These are phyloP conservation scores for Lipomyces sp. DNA, from an alignment of 805 yeast species.

Conservation along the genomic window DNA sequence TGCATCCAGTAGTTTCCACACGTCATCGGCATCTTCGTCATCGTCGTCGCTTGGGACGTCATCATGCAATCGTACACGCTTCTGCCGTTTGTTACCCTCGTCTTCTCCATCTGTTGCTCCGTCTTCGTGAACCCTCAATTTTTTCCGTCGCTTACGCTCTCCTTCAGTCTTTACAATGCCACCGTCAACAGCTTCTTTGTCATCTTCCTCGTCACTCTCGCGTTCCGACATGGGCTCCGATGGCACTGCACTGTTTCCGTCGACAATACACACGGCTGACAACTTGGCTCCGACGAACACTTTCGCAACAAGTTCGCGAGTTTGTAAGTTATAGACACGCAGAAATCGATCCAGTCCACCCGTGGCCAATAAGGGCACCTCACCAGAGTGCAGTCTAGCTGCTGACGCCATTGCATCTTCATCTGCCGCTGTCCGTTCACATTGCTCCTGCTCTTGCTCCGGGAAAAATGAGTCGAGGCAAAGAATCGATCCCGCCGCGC, in stretches of 20 bases:
- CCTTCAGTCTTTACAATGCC: constrained; percentile 6
- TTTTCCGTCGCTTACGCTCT: constrained; percentile 1
- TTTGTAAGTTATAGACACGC: constrained; percentile 68
- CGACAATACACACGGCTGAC: constrained; percentile 56
- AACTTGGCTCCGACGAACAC: constrained; percentile 78
- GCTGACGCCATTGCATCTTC: not conserved
- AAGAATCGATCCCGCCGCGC: constrained; percentile 67
- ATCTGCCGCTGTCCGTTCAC: not conserved
- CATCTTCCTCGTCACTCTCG: constrained; percentile 12
- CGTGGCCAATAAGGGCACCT: constrained; percentile 55
- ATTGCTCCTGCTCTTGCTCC: not conserved
- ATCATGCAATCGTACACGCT: constrained; percentile 20
- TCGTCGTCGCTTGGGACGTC: constrained; percentile 22
- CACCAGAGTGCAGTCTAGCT: constrained; percentile 40
- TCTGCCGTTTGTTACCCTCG: constrained; percentile 1
- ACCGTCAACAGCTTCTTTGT: not conserved
- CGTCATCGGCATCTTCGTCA: constrained; percentile 14
- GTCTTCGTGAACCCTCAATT: not conserved
- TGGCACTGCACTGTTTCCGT: constrained; percentile 40
- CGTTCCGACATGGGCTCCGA: constrained; percentile 10
- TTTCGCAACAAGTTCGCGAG: constrained; percentile 67
- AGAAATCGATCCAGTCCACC: constrained; percentile 91
- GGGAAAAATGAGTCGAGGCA: constrained; percentile 23
- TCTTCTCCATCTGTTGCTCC: not conserved
- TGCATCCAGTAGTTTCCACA: constrained; percentile 25